Conservation (phyloP, 345 rosid species). For the Eucalyptus curtisii region DNA sequence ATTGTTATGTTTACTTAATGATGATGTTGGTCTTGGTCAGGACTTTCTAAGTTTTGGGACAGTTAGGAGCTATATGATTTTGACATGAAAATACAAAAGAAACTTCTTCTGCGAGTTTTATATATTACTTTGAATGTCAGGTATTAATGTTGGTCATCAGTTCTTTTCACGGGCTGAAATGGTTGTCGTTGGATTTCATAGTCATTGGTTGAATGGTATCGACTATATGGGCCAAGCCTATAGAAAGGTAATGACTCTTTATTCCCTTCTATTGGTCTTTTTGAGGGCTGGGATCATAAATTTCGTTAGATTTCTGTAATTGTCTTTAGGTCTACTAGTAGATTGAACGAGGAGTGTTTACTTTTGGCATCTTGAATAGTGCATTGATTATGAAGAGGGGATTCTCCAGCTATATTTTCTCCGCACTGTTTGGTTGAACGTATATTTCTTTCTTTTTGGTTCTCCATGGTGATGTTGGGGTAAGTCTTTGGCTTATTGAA, state of each 20-base stretch:
- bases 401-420: not conserved
- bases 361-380: not conserved
- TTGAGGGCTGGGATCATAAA: not conserved
- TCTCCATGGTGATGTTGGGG: not conserved
- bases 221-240: constrained; percentile 69
- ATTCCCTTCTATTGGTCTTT: not conserved
- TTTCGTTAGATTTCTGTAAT: not conserved
- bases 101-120: not conserved
- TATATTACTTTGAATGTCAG: constrained; percentile 20
- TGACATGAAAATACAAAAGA: not conserved
- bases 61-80: not conserved
- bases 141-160: constrained; percentile 76
- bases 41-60: not conserved
- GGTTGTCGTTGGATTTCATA: constrained; percentile 81
- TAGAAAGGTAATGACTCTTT: constrained; percentile 29
- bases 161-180: constrained; percentile 93
- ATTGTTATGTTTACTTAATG: not conserved
- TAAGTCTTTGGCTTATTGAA: not conserved
- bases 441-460: not conserved
- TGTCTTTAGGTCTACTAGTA: not conserved
- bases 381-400: not conserved
- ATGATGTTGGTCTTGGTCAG: not conserved
- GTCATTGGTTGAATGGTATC: constrained; percentile 94
- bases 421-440: not conserved
- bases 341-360: not conserved